Evolutionary conservation across 169 alveolate species (phyloP).

Genomic region (Cryptosporidium parvum): DNA sequence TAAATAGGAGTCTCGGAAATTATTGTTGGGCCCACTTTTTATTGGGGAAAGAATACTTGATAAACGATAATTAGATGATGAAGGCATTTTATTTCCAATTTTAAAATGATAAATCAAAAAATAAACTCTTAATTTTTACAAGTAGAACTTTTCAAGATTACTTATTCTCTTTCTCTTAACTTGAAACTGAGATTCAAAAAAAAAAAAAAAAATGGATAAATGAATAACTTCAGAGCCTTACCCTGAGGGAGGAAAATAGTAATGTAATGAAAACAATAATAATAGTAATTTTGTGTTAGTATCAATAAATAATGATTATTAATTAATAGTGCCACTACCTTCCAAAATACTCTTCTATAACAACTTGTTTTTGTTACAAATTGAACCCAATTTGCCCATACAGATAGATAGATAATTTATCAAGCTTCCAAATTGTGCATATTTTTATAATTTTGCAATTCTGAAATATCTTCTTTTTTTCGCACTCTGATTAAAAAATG

Average conservation of each 20-base stretch:
- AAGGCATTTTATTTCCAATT: neutral
- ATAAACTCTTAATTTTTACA: neutral
- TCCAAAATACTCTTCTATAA: neutral
- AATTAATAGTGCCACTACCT: neutral
- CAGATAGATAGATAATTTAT: neutral
- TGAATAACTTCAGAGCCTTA: neutral
- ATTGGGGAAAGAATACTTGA: slow-evolving; percentile 17
- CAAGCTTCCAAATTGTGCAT: neutral
- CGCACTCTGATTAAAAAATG: neutral
- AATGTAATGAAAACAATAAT: no score
- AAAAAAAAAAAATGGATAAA: no score
- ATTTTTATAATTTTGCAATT: slow-evolving; percentile 1
- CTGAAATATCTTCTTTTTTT: slow-evolving; percentile 2
- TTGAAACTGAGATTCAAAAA: neutral
- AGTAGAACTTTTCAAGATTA: no score
- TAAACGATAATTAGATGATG: neutral
- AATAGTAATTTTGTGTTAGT: no score
- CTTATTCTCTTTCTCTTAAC: no score
- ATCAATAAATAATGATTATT: no score
- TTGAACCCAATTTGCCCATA: neutral
- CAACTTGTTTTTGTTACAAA: neutral
- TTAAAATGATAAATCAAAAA: neutral
- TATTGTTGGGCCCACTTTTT: neutral
- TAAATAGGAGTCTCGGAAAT: neutral
- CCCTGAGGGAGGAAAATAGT: neutral